Evolutionary conservation across 2,329 filamentous ascomycete species (phyloP).

Genomic region (Xylariaceae sp.): DNA sequence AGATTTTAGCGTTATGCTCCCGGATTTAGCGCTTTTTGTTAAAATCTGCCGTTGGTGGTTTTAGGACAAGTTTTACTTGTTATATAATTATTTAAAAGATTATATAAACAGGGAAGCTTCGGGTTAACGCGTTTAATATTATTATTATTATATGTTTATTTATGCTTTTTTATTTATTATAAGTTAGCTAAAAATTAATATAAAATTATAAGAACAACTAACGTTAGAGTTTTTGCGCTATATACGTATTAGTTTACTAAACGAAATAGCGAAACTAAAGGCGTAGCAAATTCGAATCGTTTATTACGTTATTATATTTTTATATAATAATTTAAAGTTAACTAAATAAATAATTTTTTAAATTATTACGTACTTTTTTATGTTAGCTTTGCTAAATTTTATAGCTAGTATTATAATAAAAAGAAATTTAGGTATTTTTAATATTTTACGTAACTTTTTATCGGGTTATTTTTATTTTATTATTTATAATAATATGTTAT

Average conservation of each 20-base stretch:
- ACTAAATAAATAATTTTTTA: too few relatives aligned
- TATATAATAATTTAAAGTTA: too few relatives aligned
- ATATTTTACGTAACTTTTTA: too few relatives aligned
- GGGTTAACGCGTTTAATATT: neutral
- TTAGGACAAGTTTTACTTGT: slow-evolving; percentile 6
- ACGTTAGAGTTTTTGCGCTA: neutral
- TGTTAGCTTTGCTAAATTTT: too few relatives aligned
- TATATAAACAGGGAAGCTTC: slow-evolving; percentile 5
- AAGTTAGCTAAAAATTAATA: neutral
- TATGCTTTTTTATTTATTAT: neutral
- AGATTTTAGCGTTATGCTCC: neutral
- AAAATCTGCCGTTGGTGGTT: neutral
- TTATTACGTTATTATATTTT: too few relatives aligned
- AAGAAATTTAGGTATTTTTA: too few relatives aligned
- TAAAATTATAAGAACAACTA: slow-evolving; percentile 2
- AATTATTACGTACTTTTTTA: too few relatives aligned
- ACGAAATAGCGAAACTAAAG: too few relatives aligned
- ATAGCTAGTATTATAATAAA: too few relatives aligned
- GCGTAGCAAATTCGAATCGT: too few relatives aligned
- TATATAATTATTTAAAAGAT: slow-evolving; percentile 6
- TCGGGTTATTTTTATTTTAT: too few relatives aligned
- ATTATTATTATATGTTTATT: slow-evolving; percentile 7
- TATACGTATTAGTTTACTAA: slow-evolving; percentile 11
- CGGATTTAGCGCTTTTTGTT: neutral
- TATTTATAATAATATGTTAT: too few relatives aligned